A percentile compares a stretch with the other conserved stretches of the same genome.
phyloP scores from a whole-genome alignment of 768 basidiomycete genomes.

The Myochromella boudieri region DNA sequence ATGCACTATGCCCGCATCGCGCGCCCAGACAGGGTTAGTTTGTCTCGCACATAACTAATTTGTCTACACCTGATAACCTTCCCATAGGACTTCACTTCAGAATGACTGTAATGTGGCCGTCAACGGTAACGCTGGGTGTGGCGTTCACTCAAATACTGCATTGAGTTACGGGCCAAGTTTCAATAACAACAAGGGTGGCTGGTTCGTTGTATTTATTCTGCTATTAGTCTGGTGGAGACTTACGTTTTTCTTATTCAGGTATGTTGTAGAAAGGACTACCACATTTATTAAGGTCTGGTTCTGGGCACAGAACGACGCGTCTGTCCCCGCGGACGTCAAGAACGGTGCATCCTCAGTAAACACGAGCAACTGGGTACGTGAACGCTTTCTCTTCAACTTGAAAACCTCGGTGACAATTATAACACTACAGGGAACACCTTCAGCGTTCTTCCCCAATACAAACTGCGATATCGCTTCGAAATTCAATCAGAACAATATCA shows the following conservation, averaged over 20 bases:
- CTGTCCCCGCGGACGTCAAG: conserved; percentile 48
- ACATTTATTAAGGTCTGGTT: conserved; percentile 68
- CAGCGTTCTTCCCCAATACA: conserved; percentile 59
- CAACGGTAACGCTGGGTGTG: conserved; percentile 47
- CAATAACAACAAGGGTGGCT: conserved; percentile 60
- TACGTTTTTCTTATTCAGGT: conserved; percentile 35
- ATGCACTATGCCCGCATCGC: conserved; percentile 40
- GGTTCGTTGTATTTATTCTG: conserved; percentile 31
- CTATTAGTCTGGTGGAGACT: not conserved
- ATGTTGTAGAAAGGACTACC: conserved; percentile 61
- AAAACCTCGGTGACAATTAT: too few relatives aligned
- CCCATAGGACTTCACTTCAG: conserved; percentile 24
- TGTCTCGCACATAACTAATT: not conserved
- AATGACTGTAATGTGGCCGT: conserved; percentile 41
- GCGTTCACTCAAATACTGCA: conserved; percentile 32
- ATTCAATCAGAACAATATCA: conserved; percentile 58
- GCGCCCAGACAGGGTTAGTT: conserved; percentile 44
- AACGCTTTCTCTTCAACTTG: not conserved
- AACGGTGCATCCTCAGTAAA: conserved; percentile 38
- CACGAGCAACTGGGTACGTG: conserved; percentile 53
- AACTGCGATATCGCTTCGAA: conserved; percentile 58
- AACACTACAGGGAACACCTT: conserved; percentile 48
- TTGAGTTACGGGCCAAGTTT: conserved; percentile 58
- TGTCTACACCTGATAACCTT: not conserved
- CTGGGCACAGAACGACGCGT: conserved; percentile 55